Conservation (phyloP, 352 stramenopile genomes). For the Nothophytophthora sp. region DNA sequence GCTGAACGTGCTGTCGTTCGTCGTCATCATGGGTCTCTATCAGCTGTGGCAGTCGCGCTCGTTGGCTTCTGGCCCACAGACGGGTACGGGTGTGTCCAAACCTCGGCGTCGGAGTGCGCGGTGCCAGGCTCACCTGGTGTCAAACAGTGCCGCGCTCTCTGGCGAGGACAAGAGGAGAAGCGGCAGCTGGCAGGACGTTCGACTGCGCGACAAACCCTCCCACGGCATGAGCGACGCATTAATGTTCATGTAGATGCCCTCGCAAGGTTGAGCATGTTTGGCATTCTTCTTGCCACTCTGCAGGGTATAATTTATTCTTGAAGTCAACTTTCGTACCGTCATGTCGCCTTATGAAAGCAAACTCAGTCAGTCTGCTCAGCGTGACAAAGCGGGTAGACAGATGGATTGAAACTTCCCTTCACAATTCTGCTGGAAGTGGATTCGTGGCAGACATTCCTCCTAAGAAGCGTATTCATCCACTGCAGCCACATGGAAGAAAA, state of each 20-base stretch:
- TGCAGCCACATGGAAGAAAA: no score
- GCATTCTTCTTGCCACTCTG: slow-evolving; percentile 45
- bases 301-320: no score
- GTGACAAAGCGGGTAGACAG: no score
- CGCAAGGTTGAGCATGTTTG: slow-evolving; percentile 26
- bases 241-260: slow-evolving; percentile 16
- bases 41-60: slow-evolving; percentile 50
- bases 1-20: slow-evolving; percentile 72
- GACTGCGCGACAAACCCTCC: slow-evolving; percentile 10
- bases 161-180: slow-evolving; percentile 4
- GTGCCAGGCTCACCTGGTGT: neutral
- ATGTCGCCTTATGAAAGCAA: no score
- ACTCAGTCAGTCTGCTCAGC: no score
- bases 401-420: no score
- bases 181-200: slow-evolving; percentile 2
- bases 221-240: slow-evolving; percentile 3
- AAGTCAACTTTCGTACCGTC: slow-evolving; percentile 29
- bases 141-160: neutral
- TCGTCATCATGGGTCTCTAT: slow-evolving; percentile 68
- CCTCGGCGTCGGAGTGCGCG: neutral
- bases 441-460: no score
- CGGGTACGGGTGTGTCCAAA: neutral
- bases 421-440: no score
- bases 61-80: slow-evolving; percentile 30
- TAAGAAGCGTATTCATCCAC: slow-evolving; percentile 27